Base-by-base conservation (phyloP, 1,139 yeast species). In the Pichia sp. region DNA sequence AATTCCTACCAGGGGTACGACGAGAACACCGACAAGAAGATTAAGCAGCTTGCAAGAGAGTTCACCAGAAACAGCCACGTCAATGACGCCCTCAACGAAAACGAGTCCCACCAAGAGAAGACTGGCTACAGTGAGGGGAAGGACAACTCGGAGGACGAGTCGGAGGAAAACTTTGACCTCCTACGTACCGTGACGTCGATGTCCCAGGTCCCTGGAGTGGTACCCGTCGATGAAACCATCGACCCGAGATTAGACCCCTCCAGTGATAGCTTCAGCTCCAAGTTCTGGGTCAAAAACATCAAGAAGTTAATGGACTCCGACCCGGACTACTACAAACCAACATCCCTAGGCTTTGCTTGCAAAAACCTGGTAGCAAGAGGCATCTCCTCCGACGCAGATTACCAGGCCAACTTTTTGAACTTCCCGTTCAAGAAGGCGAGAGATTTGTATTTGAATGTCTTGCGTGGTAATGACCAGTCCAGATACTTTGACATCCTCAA, bases 361-460 rank as follows among this genome's bases (percentile, higher is more conserved):
- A 78, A 80, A 57, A 73, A 87, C 64, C 72, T 90, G 61, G 71
- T 87, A 54, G 95, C 93, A 1, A 79, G 75, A 61, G 97, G 97
- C 57, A 78, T 78, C 57, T 90, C 95, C 10, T 75, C 86, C 5
- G 95, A 87, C 65, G 81, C 90, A 5, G 95, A 87, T 64, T 90
- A 85, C 70, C 96, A 89, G 70, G 73, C 87, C 19, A 88, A 90
- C 1, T 84, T 87, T 13, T 64, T 77, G 31, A 88, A 87, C 64
- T 31, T 70, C 74, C 38, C 68, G 43, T 52, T 55, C 23, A 67
- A 67, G 53, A 10, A 55, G 6, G 54, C 57, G 6, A 54, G 58
- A 49, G 62, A 64, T 38, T 34, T 54, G n/a, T 57, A 56, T 52
- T 34, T 56, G 6, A 51, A 60, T 13, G 23, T 38, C 15, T 45